Evolutionary conservation across 352 stramenopile genomes (phyloP).

Genomic region (Peronospora tabacina): DNA sequence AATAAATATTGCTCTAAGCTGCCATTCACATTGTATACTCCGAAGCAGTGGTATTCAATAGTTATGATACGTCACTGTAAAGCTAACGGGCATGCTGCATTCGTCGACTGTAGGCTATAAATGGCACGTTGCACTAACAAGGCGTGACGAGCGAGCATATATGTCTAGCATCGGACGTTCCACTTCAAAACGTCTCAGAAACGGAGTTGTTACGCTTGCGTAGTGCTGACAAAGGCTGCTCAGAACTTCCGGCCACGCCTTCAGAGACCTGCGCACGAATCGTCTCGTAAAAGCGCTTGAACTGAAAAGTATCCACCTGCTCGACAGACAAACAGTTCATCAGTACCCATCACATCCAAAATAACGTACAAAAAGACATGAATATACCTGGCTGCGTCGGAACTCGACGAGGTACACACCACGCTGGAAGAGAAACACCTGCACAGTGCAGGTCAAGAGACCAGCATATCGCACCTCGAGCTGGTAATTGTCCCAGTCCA

Average conservation of each 20-base stretch:
- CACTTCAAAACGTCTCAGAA: constrained; percentile 25
- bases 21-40: too few relatives aligned
- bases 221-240: constrained; percentile 15
- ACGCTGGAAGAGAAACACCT: constrained; percentile 73
- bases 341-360: not conserved
- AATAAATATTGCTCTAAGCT: too few relatives aligned
- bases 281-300: constrained; percentile 84
- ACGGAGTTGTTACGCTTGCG: constrained; percentile 71
- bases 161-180: constrained; percentile 1
- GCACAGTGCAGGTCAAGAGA: constrained; percentile 64
- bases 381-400: constrained; percentile 59
- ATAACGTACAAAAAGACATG: not conserved
- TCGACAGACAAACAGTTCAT: constrained; percentile 10
- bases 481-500: constrained; percentile 72
- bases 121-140: constrained; percentile 11
- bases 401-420: constrained; percentile 80
- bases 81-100: constrained; percentile 16
- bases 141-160: constrained; percentile 8
- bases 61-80: not conserved
- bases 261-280: constrained; percentile 57
- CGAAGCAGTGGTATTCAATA: constrained; percentile 7
- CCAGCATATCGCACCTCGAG: constrained; percentile 57
- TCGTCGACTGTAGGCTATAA: constrained; percentile 13
- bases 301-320: constrained; percentile 82
- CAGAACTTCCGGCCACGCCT: constrained; percentile 29